phyloP scores from a whole-genome alignment of 352 stramenopile species.

The Aphanomyces astaci region DNA sequence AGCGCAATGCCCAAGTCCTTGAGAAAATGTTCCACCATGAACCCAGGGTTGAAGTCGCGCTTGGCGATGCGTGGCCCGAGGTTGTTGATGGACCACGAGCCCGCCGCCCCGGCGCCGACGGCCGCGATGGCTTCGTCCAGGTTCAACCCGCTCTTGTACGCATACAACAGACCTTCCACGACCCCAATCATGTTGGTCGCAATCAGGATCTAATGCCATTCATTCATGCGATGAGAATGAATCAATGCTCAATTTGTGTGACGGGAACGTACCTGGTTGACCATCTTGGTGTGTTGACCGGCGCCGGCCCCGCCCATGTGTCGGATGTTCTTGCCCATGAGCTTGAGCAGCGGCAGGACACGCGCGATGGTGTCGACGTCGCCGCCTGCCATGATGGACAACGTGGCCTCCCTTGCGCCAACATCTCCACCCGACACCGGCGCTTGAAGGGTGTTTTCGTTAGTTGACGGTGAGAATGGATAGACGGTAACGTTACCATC shows the following conservation, averaged over 20 bases:
- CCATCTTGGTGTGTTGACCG: constrained; percentile 88
- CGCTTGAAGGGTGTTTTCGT: constrained; percentile 23
- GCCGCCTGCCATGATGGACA: constrained; percentile 88
- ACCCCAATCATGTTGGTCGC: constrained; percentile 85
- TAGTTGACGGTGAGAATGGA: constrained; percentile 16
- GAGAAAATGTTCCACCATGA: constrained; percentile 89
- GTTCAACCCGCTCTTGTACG: constrained; percentile 78
- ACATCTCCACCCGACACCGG: constrained; percentile 84
- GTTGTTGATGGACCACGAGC: constrained; percentile 86
- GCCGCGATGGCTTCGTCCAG: constrained; percentile 82
- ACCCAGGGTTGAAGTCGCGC: constrained; percentile 82
- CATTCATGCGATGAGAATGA: neutral
- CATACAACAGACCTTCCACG: constrained; percentile 82
- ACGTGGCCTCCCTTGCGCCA: constrained; percentile 71
- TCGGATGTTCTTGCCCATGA: constrained; percentile 85
- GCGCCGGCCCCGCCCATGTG: constrained; percentile 79
- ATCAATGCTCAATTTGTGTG: too few species aligned
- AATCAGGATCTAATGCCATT: constrained; percentile 49
- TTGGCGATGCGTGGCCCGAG: constrained; percentile 83
- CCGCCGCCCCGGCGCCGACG: constrained; percentile 76
- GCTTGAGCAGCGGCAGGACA: constrained; percentile 77
- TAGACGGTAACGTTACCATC: constrained; percentile 38
- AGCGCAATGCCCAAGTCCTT: constrained; percentile 88
- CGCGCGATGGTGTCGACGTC: constrained; percentile 73
- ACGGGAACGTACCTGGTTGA: constrained; percentile 71